Percentiles rank a stretch among this genome's conserved stretches.
These are phyloP conservation scores for Beauveria bassiana DNA, from an alignment of 2,329 filamentous ascomycete genomes.

Conservation along the genomic window DNA sequence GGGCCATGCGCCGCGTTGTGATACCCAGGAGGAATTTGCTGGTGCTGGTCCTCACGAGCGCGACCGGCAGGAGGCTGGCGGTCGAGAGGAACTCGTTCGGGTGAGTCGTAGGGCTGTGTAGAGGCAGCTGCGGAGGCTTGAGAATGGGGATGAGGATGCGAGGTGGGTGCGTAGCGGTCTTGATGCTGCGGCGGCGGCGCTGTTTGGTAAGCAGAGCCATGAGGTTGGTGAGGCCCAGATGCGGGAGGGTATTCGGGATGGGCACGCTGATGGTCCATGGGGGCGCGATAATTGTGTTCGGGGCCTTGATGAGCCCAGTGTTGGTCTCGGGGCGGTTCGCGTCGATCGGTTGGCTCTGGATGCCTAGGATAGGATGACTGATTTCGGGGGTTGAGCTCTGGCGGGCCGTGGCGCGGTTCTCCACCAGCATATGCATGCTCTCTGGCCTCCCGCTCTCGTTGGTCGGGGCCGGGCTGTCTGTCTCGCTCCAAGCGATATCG, in stretches of 20 bases:
- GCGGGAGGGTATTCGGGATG: conserved; percentile 39
- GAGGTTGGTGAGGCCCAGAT: conserved; percentile 26
- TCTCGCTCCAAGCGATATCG: conserved; percentile 44
- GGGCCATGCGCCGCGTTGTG: conserved; percentile 30
- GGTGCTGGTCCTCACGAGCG: conserved; percentile 25
- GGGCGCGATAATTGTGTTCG: conserved; percentile 27
- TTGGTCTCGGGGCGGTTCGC: conserved; percentile 24
- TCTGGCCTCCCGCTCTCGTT: conserved; percentile 35
- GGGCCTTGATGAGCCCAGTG: conserved; percentile 26
- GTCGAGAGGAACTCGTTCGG: conserved; percentile 40
- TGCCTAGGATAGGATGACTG: conserved; percentile 38
- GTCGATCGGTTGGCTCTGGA: conserved; percentile 33
- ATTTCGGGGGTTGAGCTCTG: conserved; percentile 37
- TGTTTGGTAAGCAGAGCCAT: conserved; percentile 23
- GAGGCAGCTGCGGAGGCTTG: conserved; percentile 18
- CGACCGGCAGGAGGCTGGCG: conserved; percentile 21
- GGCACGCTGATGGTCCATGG: conserved; percentile 33
- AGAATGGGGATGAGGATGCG: conserved; percentile 21
- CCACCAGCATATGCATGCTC: conserved; percentile 42
- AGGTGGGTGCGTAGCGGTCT: conserved; percentile 28
- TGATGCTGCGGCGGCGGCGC: conserved; percentile 21
- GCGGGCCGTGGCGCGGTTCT: conserved; percentile 35
- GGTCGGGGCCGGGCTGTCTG: conserved; percentile 36
- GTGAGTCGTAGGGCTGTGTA: conserved; percentile 38
- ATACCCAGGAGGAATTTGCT: conserved; percentile 31